These are phyloP conservation scores for Streptanthus diversifolius DNA, from an alignment of 345 rosid species.

Conservation along the genomic window DNA sequence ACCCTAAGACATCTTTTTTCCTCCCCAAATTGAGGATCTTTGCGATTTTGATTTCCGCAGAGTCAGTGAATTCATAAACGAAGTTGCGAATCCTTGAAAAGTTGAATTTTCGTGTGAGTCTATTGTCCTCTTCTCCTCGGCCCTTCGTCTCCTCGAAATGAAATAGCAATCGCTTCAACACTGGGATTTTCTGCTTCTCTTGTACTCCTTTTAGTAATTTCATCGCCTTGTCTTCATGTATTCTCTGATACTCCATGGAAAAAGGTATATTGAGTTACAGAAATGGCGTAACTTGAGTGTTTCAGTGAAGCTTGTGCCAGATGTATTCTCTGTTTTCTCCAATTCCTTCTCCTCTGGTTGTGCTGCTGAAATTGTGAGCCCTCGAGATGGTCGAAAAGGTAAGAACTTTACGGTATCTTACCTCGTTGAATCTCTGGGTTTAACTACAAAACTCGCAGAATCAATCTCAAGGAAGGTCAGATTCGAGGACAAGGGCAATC, in stretches of 20 bases:
- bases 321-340: background rate
- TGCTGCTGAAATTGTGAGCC: background rate
- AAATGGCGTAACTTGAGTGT: background rate
- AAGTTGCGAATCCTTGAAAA: background rate
- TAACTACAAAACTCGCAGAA: background rate
- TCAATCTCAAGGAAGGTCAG: background rate
- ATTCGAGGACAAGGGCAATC: background rate
- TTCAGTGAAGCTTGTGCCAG: background rate
- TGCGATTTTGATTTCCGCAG: background rate
- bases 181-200: background rate
- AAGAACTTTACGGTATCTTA: background rate
- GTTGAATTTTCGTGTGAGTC: background rate
- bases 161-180: background rate
- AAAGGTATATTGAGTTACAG: background rate
- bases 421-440: background rate
- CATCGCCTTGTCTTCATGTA: background rate
- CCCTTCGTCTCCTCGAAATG: too few relatives aligned
- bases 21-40: background rate
- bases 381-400: background rate
- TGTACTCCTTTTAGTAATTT: background rate
- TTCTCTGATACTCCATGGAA: constrained; percentile 17
- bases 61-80: background rate
- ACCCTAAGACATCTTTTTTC: background rate
- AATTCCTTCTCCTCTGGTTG: background rate
- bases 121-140: too few relatives aligned